These are phyloP conservation scores for Saccharomycopsis synnaedendra DNA, from an alignment of 805 yeast genomes.

Conservation along the genomic window DNA sequence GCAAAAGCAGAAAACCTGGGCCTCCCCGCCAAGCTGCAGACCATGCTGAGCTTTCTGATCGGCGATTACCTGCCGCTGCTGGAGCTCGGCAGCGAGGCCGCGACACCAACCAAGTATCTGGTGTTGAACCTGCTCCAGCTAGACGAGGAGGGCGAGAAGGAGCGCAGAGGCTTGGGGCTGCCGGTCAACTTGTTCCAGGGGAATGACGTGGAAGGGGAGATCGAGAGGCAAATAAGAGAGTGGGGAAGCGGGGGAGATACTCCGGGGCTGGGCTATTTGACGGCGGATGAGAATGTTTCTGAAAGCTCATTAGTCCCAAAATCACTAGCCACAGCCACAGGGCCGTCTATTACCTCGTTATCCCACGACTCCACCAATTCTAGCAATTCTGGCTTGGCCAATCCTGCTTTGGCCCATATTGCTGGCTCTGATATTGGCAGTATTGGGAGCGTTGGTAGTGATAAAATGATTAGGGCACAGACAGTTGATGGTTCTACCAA, in stretches of 20 bases:
- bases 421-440: no score
- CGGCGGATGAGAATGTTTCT: no score
- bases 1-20: neutral
- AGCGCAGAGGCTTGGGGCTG: constrained; percentile 3
- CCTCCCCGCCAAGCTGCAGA: neutral
- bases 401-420: no score
- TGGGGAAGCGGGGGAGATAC: neutral
- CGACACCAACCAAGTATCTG: constrained; percentile 13
- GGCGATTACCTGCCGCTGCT: constrained; percentile 38
- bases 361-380: neutral
- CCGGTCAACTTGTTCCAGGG: constrained; percentile 8
- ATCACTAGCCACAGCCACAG: neutral
- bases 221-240: neutral
- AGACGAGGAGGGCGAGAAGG: neutral
- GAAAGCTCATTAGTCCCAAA: neutral
- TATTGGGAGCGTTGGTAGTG: no score
- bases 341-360: neutral
- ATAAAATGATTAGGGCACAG: no score
- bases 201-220: neutral
- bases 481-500: no score
- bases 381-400: no score
- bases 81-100: constrained; percentile 24
- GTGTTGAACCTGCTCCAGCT: constrained; percentile 11
- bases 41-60: constrained; percentile 26
- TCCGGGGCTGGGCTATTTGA: no score